Evolutionary conservation across 2,329 filamentous ascomycete species (phyloP).

Genomic region (Ustulina deusta): DNA sequence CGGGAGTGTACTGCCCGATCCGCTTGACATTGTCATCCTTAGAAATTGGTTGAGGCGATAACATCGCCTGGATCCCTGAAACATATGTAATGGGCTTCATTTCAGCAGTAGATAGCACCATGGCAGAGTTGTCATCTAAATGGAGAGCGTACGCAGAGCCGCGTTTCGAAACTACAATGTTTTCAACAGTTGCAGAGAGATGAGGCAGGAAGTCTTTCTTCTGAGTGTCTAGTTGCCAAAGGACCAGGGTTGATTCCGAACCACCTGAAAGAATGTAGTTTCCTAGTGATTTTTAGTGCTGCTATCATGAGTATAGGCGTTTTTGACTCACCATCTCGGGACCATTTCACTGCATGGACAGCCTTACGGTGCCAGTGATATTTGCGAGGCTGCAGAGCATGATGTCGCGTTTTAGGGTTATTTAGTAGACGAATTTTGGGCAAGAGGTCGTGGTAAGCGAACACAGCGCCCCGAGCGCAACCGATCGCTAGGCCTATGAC

Average conservation of each 20-base stretch:
- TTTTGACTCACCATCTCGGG: constrained; percentile 77
- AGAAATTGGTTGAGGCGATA: constrained; percentile 62
- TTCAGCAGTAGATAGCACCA: constrained; percentile 91
- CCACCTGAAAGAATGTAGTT: constrained; percentile 96
- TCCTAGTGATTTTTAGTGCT: constrained; percentile 61
- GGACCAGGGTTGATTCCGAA: constrained; percentile 85
- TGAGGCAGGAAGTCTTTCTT: constrained; percentile 89
- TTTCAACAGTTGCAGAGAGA: constrained; percentile 85
- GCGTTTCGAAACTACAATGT: constrained; percentile 81
- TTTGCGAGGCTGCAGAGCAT: constrained; percentile 70
- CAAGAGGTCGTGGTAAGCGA: constrained; percentile 83
- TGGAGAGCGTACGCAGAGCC: constrained; percentile 87
- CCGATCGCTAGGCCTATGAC: constrained; percentile 83
- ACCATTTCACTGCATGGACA: constrained; percentile 91
- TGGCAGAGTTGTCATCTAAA: constrained; percentile 90
- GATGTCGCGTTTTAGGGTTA: constrained; percentile 55
- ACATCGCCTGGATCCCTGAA: constrained; percentile 79
- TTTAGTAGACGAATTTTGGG: constrained; percentile 64
- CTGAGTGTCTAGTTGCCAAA: constrained; percentile 93
- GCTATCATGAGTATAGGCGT: constrained; percentile 5
- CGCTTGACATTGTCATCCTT: constrained; percentile 67
- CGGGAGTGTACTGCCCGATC: constrained; percentile 60
- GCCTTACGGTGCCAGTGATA: constrained; percentile 92
- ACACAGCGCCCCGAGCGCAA: constrained; percentile 79
- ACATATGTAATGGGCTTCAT: constrained; percentile 86